phyloP scores from a whole-genome alignment of 2,329 filamentous ascomycete genomes.

The Aureobasidium leucospermi region DNA sequence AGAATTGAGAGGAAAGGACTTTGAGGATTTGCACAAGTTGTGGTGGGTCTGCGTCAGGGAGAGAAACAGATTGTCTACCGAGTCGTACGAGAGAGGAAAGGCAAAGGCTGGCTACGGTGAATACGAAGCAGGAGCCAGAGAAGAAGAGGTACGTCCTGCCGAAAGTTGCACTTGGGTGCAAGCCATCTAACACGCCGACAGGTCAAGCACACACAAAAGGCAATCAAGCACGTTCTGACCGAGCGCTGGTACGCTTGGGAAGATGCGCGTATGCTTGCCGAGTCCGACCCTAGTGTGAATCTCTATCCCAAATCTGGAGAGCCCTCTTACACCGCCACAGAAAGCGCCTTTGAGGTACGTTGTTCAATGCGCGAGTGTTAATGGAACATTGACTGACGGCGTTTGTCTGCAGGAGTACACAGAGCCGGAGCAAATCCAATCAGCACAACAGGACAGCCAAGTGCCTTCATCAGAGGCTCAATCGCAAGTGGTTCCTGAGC shows the following conservation, averaged over 20 bases:
- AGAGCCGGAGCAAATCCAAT: neutral
- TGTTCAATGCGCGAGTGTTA: neutral
- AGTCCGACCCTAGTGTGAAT: conserved; percentile 60
- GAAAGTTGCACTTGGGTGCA: neutral
- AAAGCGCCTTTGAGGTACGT: neutral
- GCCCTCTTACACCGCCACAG: conserved; percentile 19
- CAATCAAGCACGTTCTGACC: conserved; percentile 77
- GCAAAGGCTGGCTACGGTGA: conserved; percentile 67
- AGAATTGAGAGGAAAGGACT: conserved; percentile 82
- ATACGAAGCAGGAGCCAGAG: conserved; percentile 56
- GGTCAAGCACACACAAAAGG: conserved; percentile 70
- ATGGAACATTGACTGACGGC: neutral
- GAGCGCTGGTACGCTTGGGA: conserved; percentile 87
- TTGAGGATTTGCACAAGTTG: conserved; percentile 83
- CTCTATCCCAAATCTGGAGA: conserved; percentile 34
- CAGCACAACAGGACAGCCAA: neutral
- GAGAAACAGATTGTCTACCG: conserved; percentile 80
- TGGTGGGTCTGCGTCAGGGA: conserved; percentile 96
- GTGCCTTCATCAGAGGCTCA: neutral
- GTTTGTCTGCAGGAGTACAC: neutral
- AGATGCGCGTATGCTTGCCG: conserved; percentile 61
- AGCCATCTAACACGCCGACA: conserved; percentile 31
- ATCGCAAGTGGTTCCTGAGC: neutral
- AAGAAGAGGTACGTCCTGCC: conserved; percentile 48
- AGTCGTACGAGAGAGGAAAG: conserved; percentile 59